Percentiles rank a stretch among this genome's conserved stretches.
Evolutionary conservation across 805 yeast genomes (phyloP).

Genomic region (Metschnikowia lachancei): DNA sequence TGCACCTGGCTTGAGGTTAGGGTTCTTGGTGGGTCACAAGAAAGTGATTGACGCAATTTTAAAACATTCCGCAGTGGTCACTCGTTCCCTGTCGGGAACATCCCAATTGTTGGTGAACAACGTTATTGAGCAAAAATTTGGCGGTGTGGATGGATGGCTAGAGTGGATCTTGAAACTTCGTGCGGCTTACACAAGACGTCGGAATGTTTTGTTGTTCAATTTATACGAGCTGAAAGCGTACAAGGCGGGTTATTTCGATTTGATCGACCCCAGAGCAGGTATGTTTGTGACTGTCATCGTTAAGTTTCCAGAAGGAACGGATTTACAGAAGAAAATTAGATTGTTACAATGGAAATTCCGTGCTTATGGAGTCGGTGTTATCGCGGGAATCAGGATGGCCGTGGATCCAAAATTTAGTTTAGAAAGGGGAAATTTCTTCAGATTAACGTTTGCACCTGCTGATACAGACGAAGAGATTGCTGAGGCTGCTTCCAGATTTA

Average conservation of each 20-base stretch:
- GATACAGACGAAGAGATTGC: slow-evolving; percentile 22
- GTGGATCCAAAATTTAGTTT: slow-evolving; percentile 14
- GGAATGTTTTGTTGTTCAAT: slow-evolving; percentile 29
- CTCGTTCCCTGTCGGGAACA: slow-evolving; percentile 21
- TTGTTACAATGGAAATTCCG: slow-evolving; percentile 17
- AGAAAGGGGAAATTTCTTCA: slow-evolving; percentile 14
- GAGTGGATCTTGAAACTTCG: slow-evolving; percentile 50
- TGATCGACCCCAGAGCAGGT: slow-evolving; percentile 26
- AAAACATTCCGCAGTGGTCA: slow-evolving; percentile 18
- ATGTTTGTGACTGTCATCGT: slow-evolving; percentile 23
- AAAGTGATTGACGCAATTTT: slow-evolving; percentile 15
- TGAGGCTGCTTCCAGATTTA: slow-evolving; percentile 14
- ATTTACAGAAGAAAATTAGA: slow-evolving; percentile 9
- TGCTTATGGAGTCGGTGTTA: slow-evolving; percentile 15
- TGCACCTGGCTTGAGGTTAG: slow-evolving; percentile 22
- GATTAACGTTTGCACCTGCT: slow-evolving; percentile 28
- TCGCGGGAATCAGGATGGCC: slow-evolving; percentile 24
- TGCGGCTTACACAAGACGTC: slow-evolving; percentile 42
- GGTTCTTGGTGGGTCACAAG: slow-evolving; percentile 21
- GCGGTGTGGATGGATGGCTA: slow-evolving; percentile 41
- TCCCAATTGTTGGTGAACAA: slow-evolving; percentile 19
- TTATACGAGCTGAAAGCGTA: slow-evolving; percentile 22
- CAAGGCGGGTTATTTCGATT: slow-evolving; percentile 20
- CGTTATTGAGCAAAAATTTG: slow-evolving; percentile 18
- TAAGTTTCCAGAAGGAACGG: slow-evolving; percentile 13